phyloP scores from a whole-genome alignment of 768 basidiomycete genomes.

The Baorangia bicolor region DNA sequence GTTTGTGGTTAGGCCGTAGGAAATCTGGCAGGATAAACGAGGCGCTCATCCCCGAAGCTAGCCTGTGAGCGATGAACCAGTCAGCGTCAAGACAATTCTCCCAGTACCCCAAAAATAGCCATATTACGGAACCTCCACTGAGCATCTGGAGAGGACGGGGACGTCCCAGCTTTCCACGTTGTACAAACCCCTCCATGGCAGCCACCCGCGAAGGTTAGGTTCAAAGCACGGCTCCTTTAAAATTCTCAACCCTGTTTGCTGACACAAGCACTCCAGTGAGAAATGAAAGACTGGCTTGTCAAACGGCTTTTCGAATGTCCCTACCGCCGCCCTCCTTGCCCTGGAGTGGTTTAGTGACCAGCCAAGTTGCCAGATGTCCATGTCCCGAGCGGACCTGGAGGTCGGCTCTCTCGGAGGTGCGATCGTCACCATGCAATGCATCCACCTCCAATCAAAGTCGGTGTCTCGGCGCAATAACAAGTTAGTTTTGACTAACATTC shows the following conservation, averaged over 20 bases:
- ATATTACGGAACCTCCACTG: too few species aligned
- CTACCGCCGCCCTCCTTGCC: background rate
- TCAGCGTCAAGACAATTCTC: background rate
- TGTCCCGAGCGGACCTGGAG: background rate
- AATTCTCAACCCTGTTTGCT: background rate
- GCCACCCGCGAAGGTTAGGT: background rate
- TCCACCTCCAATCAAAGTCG: background rate
- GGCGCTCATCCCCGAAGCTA: background rate
- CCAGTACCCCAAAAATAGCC: background rate
- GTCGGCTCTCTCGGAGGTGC: background rate
- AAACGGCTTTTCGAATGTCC: background rate
- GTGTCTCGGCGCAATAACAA: background rate
- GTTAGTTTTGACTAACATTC: background rate
- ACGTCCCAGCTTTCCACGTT: background rate
- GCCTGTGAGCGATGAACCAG: background rate
- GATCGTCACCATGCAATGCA: background rate
- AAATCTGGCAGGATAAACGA: background rate
- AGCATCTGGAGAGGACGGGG: background rate
- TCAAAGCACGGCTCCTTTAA: background rate
- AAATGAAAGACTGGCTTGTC: background rate
- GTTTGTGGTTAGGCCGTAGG: background rate
- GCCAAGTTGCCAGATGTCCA: background rate
- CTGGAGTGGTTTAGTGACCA: background rate
- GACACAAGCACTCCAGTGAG: background rate
- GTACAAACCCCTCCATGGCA: background rate